These are phyloP conservation scores for Trichoderma sp. DNA, from an alignment of 2,329 filamentous ascomycete genomes.

Conservation along the genomic window DNA sequence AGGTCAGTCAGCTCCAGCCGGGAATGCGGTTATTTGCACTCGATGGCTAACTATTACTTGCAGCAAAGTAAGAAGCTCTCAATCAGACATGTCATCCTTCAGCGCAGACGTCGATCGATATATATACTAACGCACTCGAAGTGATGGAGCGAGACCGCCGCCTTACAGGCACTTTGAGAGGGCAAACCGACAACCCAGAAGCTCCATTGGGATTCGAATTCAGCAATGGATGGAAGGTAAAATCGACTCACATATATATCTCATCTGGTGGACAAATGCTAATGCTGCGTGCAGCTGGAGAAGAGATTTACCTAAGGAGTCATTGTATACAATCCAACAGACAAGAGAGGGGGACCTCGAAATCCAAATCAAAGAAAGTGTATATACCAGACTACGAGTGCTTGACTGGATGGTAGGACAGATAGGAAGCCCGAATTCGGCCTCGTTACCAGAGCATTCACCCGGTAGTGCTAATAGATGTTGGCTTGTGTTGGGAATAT, in stretches of 20 bases:
- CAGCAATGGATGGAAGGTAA: slow-evolving; percentile 64
- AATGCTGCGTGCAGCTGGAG: slow-evolving; percentile 44
- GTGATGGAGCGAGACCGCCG: slow-evolving; percentile 65
- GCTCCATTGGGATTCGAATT: slow-evolving; percentile 60
- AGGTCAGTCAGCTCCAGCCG: slow-evolving; percentile 40
- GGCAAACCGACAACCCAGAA: slow-evolving; percentile 53
- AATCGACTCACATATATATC: neutral
- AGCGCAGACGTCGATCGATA: neutral
- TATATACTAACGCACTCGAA: slow-evolving; percentile 29
- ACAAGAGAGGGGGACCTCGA: neutral
- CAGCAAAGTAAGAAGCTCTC: slow-evolving; percentile 50
- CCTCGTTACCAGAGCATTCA: neutral
- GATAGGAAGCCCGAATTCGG: slow-evolving; percentile 22
- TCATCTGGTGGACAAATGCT: neutral
- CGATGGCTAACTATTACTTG: slow-evolving; percentile 29
- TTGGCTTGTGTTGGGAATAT: neutral
- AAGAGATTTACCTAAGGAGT: slow-evolving; percentile 46
- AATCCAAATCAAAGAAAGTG: slow-evolving; percentile 20
- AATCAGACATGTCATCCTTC: neutral
- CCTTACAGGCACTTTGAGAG: slow-evolving; percentile 57
- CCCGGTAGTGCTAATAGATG: neutral
- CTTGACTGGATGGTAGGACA: neutral
- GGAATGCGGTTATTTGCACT: neutral
- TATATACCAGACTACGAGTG: slow-evolving; percentile 8
- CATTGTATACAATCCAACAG: slow-evolving; percentile 17